Percentiles rank a stretch among this genome's conserved stretches.
phyloP scores from a whole-genome alignment of 352 stramenopile species.

The Globisporangium solare region DNA sequence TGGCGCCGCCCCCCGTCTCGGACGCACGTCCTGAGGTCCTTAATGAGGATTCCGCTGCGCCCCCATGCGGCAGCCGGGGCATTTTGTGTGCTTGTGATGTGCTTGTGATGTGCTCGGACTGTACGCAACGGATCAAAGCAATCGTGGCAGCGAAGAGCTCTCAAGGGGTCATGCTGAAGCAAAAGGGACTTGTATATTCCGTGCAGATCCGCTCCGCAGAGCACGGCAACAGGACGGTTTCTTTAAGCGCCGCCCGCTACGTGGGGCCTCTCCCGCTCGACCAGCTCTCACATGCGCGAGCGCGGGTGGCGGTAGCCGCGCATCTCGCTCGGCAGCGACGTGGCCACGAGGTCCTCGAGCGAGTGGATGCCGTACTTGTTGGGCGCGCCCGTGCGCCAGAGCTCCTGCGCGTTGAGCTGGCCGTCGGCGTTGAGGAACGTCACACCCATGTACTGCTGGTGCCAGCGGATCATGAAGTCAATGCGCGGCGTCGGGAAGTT shows the following conservation, averaged over 20 bases:
- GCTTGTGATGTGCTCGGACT: no score
- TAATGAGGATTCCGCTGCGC: no score
- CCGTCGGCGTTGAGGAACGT: conserved; percentile 83
- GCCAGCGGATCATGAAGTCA: conserved; percentile 93
- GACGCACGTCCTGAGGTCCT: no score
- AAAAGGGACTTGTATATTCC: neutral
- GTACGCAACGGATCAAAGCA: no score
- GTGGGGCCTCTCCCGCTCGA: neutral
- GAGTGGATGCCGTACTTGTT: conserved; percentile 91
- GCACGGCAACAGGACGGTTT: no score
- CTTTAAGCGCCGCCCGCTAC: no score
- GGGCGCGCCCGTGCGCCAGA: conserved; percentile 85
- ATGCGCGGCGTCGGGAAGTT: conserved; percentile 92
- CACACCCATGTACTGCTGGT: conserved; percentile 90
- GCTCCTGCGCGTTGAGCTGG: conserved; percentile 85
- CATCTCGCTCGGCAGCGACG: conserved; percentile 85
- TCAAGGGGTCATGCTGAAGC: neutral
- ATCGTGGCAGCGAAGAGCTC: no score
- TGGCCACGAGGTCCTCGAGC: conserved; percentile 88
- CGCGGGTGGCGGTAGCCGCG: conserved; percentile 84
- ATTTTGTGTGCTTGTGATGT: no score
- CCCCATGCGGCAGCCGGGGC: no score
- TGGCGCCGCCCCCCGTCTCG: no score
- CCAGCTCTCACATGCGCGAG: conserved; percentile 65
- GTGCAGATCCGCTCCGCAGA: no score